Evolutionary conservation across 306 rosid species (phyloP).

Genomic region (Cyamopsis tetragonoloba): DNA sequence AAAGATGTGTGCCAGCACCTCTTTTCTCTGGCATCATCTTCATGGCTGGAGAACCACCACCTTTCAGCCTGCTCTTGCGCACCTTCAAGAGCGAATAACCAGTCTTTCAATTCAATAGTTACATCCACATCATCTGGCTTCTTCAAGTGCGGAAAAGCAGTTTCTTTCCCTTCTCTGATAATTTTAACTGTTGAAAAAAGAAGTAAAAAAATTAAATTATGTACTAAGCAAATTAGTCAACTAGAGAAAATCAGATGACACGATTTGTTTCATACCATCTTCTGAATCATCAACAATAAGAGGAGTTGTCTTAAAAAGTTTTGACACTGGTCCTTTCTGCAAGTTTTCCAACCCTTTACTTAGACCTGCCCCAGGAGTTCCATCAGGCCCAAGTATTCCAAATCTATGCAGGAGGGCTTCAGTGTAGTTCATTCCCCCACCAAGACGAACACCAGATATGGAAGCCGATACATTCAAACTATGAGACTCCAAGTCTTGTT

Average conservation of each 20-base stretch:
- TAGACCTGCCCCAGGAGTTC: constrained; percentile 80
- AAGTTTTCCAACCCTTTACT: constrained; percentile 74
- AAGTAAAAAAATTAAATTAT: not conserved
- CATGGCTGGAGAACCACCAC: constrained; percentile 61
- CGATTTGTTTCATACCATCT: constrained; percentile 49
- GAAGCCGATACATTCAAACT: constrained; percentile 78
- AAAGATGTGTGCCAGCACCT: constrained; percentile 90
- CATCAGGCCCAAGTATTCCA: constrained; percentile 94
- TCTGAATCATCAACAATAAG: constrained; percentile 40
- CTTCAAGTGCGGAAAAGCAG: constrained; percentile 50
- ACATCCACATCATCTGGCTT: constrained; percentile 85
- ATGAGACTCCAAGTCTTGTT: constrained; percentile 70
- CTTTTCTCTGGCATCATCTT: constrained; percentile 65
- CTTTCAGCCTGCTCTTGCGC: constrained; percentile 68
- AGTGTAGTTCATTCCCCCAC: constrained; percentile 96
- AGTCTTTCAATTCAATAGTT: constrained; percentile 70
- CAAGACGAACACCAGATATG: constrained; percentile 81
- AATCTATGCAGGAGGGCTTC: constrained; percentile 84
- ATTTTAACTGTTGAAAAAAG: constrained; percentile 38
- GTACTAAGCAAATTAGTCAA: constrained; percentile 12
- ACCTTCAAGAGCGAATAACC: constrained; percentile 97
- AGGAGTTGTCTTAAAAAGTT: constrained; percentile 63
- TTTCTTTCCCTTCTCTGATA: constrained; percentile 48
- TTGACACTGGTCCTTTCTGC: constrained; percentile 77
- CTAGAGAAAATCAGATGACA: constrained; percentile 22